Base-by-base conservation (phyloP, 805 yeast genomes). In the Yueomyces sp. region DNA sequence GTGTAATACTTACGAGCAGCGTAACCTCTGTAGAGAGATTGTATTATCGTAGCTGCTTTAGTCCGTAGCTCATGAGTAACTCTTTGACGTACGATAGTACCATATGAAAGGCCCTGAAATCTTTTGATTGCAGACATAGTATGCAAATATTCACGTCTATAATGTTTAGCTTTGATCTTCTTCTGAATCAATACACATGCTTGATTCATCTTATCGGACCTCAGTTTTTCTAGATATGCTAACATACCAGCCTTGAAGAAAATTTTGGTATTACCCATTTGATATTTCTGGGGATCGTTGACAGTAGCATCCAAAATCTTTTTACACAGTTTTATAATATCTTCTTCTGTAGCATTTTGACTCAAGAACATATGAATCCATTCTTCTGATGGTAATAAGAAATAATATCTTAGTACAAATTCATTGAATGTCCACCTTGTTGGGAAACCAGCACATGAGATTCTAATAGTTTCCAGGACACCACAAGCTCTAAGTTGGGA, bases 401-500 rank as follows among this genome's bases (percentile, higher is more conserved):
- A 79, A 57, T 86, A 90, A 61, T 87, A 90, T 56, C 96, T 76
- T 49, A 79, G 75, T 26, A 87, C 94, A 68, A 90, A 90, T 59
- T 92, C 97, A 42, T 81, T 87, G 59, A 86, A 92, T 2, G 95
- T 77, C 87, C 96, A 86, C 59, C 96, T 74, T 0, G 96, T 82
- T 19, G 98, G 98, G 73, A 88, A 90, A 37, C 98, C 98, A 42
- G 95, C 96, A 67, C 96, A 88, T 2, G 96, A 88, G 40, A 90
- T 90, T 56, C 95, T 72, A 58, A 90, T 90, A 2, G 98, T 92
- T 62, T 92, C 98, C 52, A 90, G 70, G 40, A 90, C 97, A 81
- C 98, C 98, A 71, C 98, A 90, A 4, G 98, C 98, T 60, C 98
- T 77, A 49, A 90, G 72, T 64, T 90, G 98, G 4, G 94, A 81